phyloP scores from a whole-genome alignment of 108 stramenopile species.

The Craspedostauros australis region DNA sequence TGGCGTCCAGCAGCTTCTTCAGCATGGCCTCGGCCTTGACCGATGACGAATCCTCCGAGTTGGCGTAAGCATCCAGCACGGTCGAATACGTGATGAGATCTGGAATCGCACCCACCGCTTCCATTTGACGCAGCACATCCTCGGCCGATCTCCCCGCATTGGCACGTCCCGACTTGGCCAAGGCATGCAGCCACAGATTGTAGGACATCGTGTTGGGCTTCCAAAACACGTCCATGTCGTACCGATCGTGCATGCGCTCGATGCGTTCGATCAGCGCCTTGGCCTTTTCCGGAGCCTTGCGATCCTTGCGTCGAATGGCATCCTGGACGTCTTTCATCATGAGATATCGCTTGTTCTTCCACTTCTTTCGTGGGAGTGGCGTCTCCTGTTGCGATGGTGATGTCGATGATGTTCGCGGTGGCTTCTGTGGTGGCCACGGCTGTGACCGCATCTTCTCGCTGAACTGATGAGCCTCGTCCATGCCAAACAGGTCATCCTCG shows the following conservation, averaged over 20 bases:
- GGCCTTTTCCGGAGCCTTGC: slow-evolving; percentile 17
- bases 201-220: slow-evolving; percentile 23
- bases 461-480: no score
- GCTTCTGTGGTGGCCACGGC: no score
- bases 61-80: slow-evolving; percentile 47
- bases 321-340: slow-evolving; percentile 31
- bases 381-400: no score
- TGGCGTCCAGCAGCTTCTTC: slow-evolving; percentile 26
- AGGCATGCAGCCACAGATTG: slow-evolving; percentile 39
- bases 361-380: slow-evolving; percentile 11
- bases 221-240: slow-evolving; percentile 3
- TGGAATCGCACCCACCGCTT: slow-evolving; percentile 19
- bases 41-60: not conserved
- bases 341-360: slow-evolving; percentile 32
- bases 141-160: slow-evolving; percentile 16
- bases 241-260: slow-evolving; percentile 1
- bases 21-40: slow-evolving; percentile 18
- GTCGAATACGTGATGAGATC: slow-evolving; percentile 40
- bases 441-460: no score
- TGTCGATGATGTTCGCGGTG: no score
- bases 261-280: slow-evolving; percentile 18
- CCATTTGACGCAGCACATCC: slow-evolving; percentile 20
- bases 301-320: slow-evolving; percentile 10
- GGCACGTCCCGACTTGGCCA: slow-evolving; percentile 16
- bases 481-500: no score